A percentile compares a stretch with the other conserved stretches of the same genome.
Evolutionary conservation across 768 basidiomycete species (phyloP).

Genomic region (Pisolithus albus): DNA sequence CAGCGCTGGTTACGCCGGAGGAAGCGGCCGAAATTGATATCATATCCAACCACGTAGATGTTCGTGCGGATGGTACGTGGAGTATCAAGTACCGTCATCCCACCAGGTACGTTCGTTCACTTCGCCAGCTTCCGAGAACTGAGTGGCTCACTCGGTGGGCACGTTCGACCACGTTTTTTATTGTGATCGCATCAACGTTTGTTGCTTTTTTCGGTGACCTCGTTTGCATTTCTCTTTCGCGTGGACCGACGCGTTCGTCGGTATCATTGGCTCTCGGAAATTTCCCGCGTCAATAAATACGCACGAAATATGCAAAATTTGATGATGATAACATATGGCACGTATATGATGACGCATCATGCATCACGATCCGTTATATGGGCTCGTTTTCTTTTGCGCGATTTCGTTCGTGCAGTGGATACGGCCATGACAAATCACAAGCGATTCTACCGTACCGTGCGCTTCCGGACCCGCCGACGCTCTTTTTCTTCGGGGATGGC

Average conservation of each 20-base stretch:
- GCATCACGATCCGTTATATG: not conserved
- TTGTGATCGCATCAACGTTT: too few species aligned
- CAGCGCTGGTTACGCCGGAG: slow-evolving; percentile 61
- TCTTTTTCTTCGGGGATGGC: slow-evolving; percentile 98
- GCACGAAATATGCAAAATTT: too few species aligned
- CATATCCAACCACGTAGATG: slow-evolving; percentile 84
- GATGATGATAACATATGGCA: too few species aligned
- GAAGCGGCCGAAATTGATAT: slow-evolving; percentile 76
- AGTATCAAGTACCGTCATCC: slow-evolving; percentile 85
- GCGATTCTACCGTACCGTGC: slow-evolving; percentile 72
- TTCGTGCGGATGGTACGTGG: slow-evolving; percentile 65
- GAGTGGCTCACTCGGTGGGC: not conserved
- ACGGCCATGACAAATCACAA: slow-evolving; percentile 94
- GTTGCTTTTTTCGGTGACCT: too few species aligned
- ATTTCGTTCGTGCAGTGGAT: slow-evolving; percentile 44
- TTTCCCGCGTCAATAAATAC: too few species aligned
- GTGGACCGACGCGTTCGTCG: too few species aligned
- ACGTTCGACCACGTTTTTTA: not conserved
- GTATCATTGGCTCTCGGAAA: too few species aligned
- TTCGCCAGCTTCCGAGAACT: not conserved
- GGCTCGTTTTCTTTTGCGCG: not conserved
- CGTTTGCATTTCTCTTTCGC: too few species aligned
- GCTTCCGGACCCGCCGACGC: slow-evolving; percentile 43
- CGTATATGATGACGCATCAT: not conserved
- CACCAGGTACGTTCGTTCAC: slow-evolving; percentile 52